Conservation (phyloP, 169 alveolate genomes). For the Cryptosporidium baileyi region DNA sequence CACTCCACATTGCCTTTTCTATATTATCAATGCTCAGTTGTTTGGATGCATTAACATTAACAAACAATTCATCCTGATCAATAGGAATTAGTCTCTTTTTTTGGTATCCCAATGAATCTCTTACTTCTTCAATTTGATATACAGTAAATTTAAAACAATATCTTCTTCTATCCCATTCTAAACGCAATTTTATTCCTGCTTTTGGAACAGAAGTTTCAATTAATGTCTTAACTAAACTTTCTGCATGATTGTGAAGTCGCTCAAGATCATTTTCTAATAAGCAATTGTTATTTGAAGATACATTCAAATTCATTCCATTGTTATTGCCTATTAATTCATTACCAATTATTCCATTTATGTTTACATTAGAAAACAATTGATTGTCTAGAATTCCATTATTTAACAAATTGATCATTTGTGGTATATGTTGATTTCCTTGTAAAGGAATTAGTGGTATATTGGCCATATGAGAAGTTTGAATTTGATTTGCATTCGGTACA, state of each 20-base stretch:
- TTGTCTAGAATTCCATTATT: constrained; percentile 3
- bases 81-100: constrained; percentile 53
- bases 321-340: background rate
- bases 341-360: background rate
- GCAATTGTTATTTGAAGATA: background rate
- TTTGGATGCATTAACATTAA: constrained; percentile 67
- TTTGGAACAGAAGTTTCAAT: constrained; percentile 69
- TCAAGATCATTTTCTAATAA: constrained; percentile 43
- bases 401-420: background rate
- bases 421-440: constrained; percentile 23
- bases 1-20: constrained; percentile 70
- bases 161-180: constrained; percentile 67
- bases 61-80: constrained; percentile 68
- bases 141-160: constrained; percentile 67
- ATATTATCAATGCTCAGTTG: constrained; percentile 48
- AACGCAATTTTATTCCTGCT: constrained; percentile 38
- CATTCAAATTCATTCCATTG: background rate
- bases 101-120: constrained; percentile 58
- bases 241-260: constrained; percentile 61
- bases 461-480: constrained; percentile 1
- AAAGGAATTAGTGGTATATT: background rate
- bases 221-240: constrained; percentile 58
- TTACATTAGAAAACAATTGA: background rate
- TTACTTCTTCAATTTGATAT: constrained; percentile 53
- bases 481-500: constrained; percentile 11